Evolutionary conservation across 495 filamentous ascomycete genomes (phyloP), one percentile per base, ranked within the genome.

Genomic region (Penicillium paradoxum): DNA sequence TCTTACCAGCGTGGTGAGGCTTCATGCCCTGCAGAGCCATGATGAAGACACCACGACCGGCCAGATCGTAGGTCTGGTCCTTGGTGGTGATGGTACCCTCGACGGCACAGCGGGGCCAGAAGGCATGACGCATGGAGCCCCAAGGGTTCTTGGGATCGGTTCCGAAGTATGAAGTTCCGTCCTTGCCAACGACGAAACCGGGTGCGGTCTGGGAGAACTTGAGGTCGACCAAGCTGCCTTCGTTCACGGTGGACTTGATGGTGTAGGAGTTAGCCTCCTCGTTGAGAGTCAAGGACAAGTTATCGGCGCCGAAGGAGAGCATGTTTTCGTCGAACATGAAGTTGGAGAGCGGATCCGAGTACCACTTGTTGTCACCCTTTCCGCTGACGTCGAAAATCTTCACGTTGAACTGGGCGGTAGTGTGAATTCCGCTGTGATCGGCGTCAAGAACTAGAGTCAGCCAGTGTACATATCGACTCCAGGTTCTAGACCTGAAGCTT

Each of bases 1-100:
- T 59, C 74, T 52, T 79, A 88, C 85, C 85, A 36, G 90, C 90
- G 71, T 97, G 95, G 67, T 98, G 93, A 13, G 93, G 93, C 77
- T 97, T 98, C 95, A 97, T 97, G 57, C 90, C 93, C 68, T 98
- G 93, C 34, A 97, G 75, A 29, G 89, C 90, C 67, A 90, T 84
- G 57, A 83, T 75, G 68, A 90, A 88, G 55, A 95, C 71, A 21
- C 82, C 90, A 54, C 74, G 80, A 37, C 93, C 93, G 49, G 80
- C 85, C 67, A 95, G 83, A 63, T 97, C 84, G 33, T 95, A 74
- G n/a, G 84, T 84, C 46, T 90, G 86, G 36, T 85, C 83, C 68
- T 90, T 84, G 40, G 90, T 96, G 56, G 88, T 81, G 61, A 97
- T 88, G 45, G 72, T 88, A 15, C 93, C 93, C 73, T 90, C 85